Percentiles rank a stretch among this genome's conserved stretches.
Evolutionary conservation across 208 protist species (phyloP).

Genomic region (Trypanosoma scelopori): DNA sequence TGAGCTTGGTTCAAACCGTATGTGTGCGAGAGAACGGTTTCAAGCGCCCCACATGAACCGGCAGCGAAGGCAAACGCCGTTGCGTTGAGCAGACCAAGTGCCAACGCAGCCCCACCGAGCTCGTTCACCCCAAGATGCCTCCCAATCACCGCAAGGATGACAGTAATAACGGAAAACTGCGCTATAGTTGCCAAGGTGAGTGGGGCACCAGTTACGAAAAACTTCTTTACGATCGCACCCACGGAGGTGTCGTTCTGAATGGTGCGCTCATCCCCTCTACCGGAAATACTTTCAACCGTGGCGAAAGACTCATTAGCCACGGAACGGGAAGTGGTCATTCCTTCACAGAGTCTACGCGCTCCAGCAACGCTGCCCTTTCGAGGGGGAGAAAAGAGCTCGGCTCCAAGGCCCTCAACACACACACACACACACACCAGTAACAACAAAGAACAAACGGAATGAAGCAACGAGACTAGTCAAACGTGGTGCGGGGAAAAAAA

Average conservation of each 20-base stretch:
- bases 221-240: slow-evolving; percentile 49
- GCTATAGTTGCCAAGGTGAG: slow-evolving; percentile 67
- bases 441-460: too few relatives aligned
- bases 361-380: too few relatives aligned
- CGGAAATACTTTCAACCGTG: background rate
- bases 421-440: too few relatives aligned
- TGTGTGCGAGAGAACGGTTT: slow-evolving; percentile 83
- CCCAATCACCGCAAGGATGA: slow-evolving; percentile 69
- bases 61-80: slow-evolving; percentile 86
- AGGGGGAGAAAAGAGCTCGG: too few relatives aligned
- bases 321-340: background rate
- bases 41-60: slow-evolving; percentile 77
- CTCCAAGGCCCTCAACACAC: too few relatives aligned
- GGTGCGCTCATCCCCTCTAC: background rate
- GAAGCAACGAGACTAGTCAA: too few relatives aligned
- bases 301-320: slow-evolving; percentile 17
- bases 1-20: slow-evolving; percentile 50
- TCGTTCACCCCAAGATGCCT: slow-evolving; percentile 54
- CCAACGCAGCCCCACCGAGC: slow-evolving; percentile 71
- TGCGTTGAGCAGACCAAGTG: slow-evolving; percentile 78
- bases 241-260: slow-evolving; percentile 30
- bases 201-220: slow-evolving; percentile 66
- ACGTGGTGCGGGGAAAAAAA: too few relatives aligned
- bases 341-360: too few relatives aligned
- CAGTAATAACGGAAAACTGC: slow-evolving; percentile 77